Evolutionary conservation across 495 filamentous ascomycete species (phyloP).

Genomic region (Podospora appendiculata): DNA sequence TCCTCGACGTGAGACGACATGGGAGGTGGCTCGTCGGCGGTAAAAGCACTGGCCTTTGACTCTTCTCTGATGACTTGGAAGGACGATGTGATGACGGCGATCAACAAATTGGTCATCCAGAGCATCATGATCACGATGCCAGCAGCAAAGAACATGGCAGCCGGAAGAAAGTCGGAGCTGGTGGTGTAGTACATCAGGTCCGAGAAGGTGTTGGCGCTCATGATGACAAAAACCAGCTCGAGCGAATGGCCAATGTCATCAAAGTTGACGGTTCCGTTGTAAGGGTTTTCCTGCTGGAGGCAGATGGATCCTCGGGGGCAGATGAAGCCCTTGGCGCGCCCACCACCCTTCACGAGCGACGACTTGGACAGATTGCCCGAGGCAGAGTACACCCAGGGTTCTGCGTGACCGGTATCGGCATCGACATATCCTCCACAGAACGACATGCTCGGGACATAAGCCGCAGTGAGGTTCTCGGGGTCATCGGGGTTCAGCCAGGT

Average conservation of each 20-base stretch:
- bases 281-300: conserved; percentile 71
- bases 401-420: conserved; percentile 42
- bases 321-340: conserved; percentile 74
- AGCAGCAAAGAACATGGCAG: conserved; percentile 76
- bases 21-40: conserved; percentile 53
- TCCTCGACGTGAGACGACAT: conserved; percentile 35
- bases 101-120: conserved; percentile 93
- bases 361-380: conserved; percentile 10
- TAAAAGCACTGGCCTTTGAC: conserved; percentile 88
- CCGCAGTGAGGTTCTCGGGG: conserved; percentile 30
- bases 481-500: conserved; percentile 67
- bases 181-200: conserved; percentile 90
- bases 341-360: conserved; percentile 24
- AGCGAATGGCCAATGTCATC: conserved; percentile 89
- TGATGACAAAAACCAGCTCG: conserved; percentile 95
- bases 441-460: conserved; percentile 51
- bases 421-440: conserved; percentile 83
- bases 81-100: conserved; percentile 96
- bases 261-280: conserved; percentile 82
- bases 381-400: conserved; percentile 55
- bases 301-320: conserved; percentile 80
- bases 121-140: conserved; percentile 90
- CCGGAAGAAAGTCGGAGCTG: conserved; percentile 81
- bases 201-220: conserved; percentile 95
- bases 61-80: conserved; percentile 99